phyloP scores from a whole-genome alignment of 108 stramenopile species.

The Nitzschia putrida region DNA sequence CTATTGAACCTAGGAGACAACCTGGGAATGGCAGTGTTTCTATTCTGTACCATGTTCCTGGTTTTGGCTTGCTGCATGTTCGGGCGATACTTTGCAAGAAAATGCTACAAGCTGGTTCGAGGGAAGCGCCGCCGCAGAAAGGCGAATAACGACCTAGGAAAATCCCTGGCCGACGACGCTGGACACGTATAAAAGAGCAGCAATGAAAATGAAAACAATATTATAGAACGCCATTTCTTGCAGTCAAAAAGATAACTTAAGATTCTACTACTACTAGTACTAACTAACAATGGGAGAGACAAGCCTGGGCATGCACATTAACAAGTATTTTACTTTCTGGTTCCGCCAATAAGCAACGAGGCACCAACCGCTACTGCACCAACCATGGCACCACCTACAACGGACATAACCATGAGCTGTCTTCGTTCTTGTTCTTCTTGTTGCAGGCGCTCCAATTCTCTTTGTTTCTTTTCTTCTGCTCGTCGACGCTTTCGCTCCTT shows the following conservation, averaged over 20 bases:
- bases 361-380: slow-evolving; percentile 38
- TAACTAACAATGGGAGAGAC: too few species aligned
- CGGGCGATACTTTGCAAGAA: slow-evolving; percentile 5
- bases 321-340: neutral
- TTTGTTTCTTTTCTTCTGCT: slow-evolving; percentile 17
- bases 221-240: too few species aligned
- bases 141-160: neutral
- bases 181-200: too few species aligned
- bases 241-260: too few species aligned
- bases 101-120: neutral
- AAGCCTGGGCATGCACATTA: neutral
- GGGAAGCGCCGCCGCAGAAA: neutral
- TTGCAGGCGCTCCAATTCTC: neutral
- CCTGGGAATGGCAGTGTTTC: neutral
- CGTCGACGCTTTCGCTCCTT: slow-evolving; percentile 9
- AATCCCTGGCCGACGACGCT: neutral
- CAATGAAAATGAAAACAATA: too few species aligned
- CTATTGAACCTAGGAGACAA: slow-evolving; percentile 1
- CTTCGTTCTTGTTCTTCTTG: slow-evolving; percentile 6
- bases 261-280: too few species aligned
- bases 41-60: neutral
- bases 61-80: neutral
- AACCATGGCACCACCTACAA: slow-evolving; percentile 22
- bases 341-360: slow-evolving; percentile 17
- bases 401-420: slow-evolving; percentile 23